Evolutionary conservation across 169 alveolate species (phyloP).

Genomic region (Plasmodium fragile): DNA sequence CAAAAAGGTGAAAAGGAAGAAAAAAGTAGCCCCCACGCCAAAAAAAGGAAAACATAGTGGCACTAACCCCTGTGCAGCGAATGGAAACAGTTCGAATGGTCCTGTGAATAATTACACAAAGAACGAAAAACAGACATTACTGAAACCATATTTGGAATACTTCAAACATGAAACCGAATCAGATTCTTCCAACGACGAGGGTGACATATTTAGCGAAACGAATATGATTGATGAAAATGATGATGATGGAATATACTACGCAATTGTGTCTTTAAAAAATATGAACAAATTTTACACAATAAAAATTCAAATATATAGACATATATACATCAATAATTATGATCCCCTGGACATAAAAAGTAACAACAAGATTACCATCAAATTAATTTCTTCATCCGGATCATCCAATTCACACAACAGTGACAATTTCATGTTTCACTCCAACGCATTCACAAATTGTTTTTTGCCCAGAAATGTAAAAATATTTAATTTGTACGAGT

Average conservation of each 20-base stretch:
- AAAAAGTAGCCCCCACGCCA: background rate
- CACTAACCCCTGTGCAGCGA: background rate
- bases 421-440: conserved; percentile 55
- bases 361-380: conserved; percentile 78
- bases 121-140: conserved; percentile 28
- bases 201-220: conserved; percentile 73
- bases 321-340: conserved; percentile 66
- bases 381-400: conserved; percentile 78
- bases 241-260: conserved; percentile 77
- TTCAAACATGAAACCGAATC: conserved; percentile 52
- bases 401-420: conserved; percentile 58
- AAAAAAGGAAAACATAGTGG: conserved; percentile 15
- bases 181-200: conserved; percentile 59
- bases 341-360: conserved; percentile 74
- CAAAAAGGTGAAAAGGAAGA: conserved; percentile 33
- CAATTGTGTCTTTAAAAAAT: conserved; percentile 74
- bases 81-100: background rate
- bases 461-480: conserved; percentile 78
- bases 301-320: conserved; percentile 58
- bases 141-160: conserved; percentile 55
- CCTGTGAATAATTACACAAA: background rate
- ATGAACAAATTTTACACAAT: conserved; percentile 76
- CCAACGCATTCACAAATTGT: conserved; percentile 75
- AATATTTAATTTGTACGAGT: conserved; percentile 75
- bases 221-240: conserved; percentile 56